Evolutionary conservation across 768 basidiomycete genomes (phyloP).

Genomic region (Boletus fagicola): DNA sequence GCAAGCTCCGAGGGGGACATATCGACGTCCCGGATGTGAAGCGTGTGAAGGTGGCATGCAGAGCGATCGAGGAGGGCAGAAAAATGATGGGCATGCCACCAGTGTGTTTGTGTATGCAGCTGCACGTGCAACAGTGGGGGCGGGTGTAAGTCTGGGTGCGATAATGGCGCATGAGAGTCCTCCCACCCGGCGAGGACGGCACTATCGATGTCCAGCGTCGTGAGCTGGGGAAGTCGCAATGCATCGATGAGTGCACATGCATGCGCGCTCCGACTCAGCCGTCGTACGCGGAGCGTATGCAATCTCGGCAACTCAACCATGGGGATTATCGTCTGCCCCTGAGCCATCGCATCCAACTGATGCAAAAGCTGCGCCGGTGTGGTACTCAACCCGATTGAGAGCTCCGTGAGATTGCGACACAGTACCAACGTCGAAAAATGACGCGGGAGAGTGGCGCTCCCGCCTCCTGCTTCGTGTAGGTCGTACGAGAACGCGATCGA

Average conservation of each 20-base stretch:
- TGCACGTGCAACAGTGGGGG: not conserved
- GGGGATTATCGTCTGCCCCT: not conserved
- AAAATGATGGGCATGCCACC: slow-evolving; percentile 25
- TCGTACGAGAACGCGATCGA: slow-evolving; percentile 26
- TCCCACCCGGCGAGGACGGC: slow-evolving; percentile 22
- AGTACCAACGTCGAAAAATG: slow-evolving; percentile 16
- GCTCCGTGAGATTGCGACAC: slow-evolving; percentile 22
- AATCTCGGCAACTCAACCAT: slow-evolving; percentile 20
- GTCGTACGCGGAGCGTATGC: slow-evolving; percentile 25
- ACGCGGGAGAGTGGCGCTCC: slow-evolving; percentile 20
- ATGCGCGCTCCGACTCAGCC: slow-evolving; percentile 18
- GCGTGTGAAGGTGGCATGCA: slow-evolving; percentile 17
- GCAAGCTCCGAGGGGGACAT: slow-evolving; percentile 21
- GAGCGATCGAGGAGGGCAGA: slow-evolving; percentile 25
- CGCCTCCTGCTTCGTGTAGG: slow-evolving; percentile 26
- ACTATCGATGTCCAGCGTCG: slow-evolving; percentile 22
- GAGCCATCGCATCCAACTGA: slow-evolving; percentile 8
- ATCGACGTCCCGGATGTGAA: slow-evolving; percentile 23
- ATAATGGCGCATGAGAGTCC: not conserved
- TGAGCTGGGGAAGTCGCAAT: slow-evolving; percentile 23
- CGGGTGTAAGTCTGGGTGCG: slow-evolving; percentile 14
- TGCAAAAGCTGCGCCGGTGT: slow-evolving; percentile 14
- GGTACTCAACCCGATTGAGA: slow-evolving; percentile 24
- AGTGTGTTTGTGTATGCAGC: not conserved
- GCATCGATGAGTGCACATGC: slow-evolving; percentile 20